phyloP scores from a whole-genome alignment of 2,329 filamentous ascomycete genomes.

The Epichloe gansuensis region DNA sequence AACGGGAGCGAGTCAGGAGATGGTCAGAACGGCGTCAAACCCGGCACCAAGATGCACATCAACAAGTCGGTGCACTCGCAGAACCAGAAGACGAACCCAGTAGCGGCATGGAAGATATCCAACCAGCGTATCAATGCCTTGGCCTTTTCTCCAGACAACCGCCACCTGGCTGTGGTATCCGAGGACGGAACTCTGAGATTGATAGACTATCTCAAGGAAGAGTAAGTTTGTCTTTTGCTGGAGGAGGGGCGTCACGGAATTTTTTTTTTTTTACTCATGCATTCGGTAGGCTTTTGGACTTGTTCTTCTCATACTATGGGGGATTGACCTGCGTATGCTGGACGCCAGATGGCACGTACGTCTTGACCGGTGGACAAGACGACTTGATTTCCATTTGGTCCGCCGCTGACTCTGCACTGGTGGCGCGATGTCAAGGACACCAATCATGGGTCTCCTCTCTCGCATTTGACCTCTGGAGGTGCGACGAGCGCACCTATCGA shows the following conservation, averaged over 20 bases:
- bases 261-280: slow-evolving; percentile 5
- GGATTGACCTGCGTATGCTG: slow-evolving; percentile 88
- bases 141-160: slow-evolving; percentile 79
- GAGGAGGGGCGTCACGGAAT: too few species aligned
- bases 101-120: slow-evolving; percentile 84
- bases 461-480: slow-evolving; percentile 93
- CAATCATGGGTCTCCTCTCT: slow-evolving; percentile 91
- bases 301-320: slow-evolving; percentile 92
- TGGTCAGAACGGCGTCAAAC: slow-evolving; percentile 18
- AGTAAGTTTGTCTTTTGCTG: slow-evolving; percentile 39
- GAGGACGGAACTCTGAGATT: slow-evolving; percentile 85
- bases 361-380: slow-evolving; percentile 90
- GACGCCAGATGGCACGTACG: slow-evolving; percentile 94
- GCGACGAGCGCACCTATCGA: slow-evolving; percentile 87
- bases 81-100: slow-evolving; percentile 86
- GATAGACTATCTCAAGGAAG: slow-evolving; percentile 83
- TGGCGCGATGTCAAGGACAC: slow-evolving; percentile 89
- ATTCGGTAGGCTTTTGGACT: slow-evolving; percentile 55
- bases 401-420: slow-evolving; percentile 65
- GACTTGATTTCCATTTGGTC: slow-evolving; percentile 96
- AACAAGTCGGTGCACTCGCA: slow-evolving; percentile 87
- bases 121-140: slow-evolving; percentile 86
- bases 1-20: slow-evolving; percentile 40
- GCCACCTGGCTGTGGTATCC: slow-evolving; percentile 77
- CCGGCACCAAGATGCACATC: slow-evolving; percentile 48